Base-by-base conservation (phyloP, 2,329 filamentous ascomycete genomes). In the Hymenoscyphus albidus region DNA sequence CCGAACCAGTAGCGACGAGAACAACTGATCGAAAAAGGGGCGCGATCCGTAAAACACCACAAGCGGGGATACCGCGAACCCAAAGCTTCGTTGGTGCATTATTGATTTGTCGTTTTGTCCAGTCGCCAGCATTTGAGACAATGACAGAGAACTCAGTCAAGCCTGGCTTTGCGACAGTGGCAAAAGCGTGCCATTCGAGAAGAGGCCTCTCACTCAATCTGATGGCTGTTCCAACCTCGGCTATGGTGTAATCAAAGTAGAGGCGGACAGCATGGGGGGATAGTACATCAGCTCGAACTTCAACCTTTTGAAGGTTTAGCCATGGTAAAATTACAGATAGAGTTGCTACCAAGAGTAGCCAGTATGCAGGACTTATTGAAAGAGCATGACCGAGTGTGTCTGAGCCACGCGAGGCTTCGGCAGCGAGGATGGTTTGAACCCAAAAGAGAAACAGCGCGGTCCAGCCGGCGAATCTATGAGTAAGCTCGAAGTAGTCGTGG, bases 391-490 rank as follows among this genome's bases (percentile, higher is more conserved):
- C 70, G 3, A 78, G 67, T 38, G 68, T 63, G 14, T 12, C 31
- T 2, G 42, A 16, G 4, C 74, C 64, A 22, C 77, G 73, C n/a
- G 77, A 74, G 42, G 80, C 74, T 60, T 82, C 76, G n/a, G 81
- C 77, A 40, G 84, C 77, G 12, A 90, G 76, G 54, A 90, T 73
- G 12, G 83, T 80, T 65, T 89, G 83, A 0, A 78, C 80, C 83
- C 90, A 89, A 73, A 93, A 88, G 38, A 92, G 76, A 1, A 77
- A 79, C 6, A 92, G 79, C 9, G 85, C 80, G 13, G 82, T 79
- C 90, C 90, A 93, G n/a, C 89, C 90, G 4, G 83, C 82, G 74
- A 90, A 92, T 59, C 90, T 87, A 76, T 93, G 90, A 58, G 83
- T 83, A 58, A 84, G 77, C 77, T 93, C 90, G 73, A 92, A 93